Conservation (phyloP, 805 yeast genomes). For the Yarrowia sp. region DNA sequence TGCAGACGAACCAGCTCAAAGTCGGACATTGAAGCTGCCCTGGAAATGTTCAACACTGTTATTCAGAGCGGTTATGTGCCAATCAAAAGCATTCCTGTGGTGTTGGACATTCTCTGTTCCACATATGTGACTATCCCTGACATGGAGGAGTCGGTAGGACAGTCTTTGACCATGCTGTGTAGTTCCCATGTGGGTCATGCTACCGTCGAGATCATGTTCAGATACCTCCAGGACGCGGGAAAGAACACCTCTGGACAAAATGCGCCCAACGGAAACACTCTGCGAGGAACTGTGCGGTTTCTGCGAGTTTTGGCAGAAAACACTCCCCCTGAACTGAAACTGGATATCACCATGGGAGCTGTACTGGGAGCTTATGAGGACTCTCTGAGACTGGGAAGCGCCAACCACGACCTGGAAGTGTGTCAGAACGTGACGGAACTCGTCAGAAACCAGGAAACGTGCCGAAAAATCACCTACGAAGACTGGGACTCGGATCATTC, state of each 20-base stretch:
- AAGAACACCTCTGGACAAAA: constrained; percentile 41
- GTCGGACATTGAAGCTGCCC: constrained; percentile 52
- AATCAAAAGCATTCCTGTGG: constrained; percentile 49
- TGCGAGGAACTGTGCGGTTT: constrained; percentile 52
- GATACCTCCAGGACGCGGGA: constrained; percentile 46
- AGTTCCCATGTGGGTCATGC: constrained; percentile 52
- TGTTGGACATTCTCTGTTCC: constrained; percentile 58
- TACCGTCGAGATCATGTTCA: constrained; percentile 49
- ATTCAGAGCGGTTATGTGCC: constrained; percentile 60
- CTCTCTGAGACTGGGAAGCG: constrained; percentile 51
- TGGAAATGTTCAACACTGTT: constrained; percentile 55
- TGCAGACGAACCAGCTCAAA: constrained; percentile 53
- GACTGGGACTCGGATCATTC: constrained; percentile 50
- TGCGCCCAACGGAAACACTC: constrained; percentile 45
- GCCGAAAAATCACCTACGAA: constrained; percentile 46
- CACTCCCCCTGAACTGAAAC: constrained; percentile 45
- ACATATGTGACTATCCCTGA: constrained; percentile 52
- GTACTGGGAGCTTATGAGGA: constrained; percentile 51
- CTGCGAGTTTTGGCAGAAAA: constrained; percentile 47
- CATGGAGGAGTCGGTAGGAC: constrained; percentile 52
- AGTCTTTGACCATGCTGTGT: constrained; percentile 53
- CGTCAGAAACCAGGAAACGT: constrained; percentile 50
- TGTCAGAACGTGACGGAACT: constrained; percentile 54
- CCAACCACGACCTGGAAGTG: constrained; percentile 54
- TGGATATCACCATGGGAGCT: constrained; percentile 47